Base-by-base conservation (phyloP, 345 rosid species). In the Sisymbrium altissimum region DNA sequence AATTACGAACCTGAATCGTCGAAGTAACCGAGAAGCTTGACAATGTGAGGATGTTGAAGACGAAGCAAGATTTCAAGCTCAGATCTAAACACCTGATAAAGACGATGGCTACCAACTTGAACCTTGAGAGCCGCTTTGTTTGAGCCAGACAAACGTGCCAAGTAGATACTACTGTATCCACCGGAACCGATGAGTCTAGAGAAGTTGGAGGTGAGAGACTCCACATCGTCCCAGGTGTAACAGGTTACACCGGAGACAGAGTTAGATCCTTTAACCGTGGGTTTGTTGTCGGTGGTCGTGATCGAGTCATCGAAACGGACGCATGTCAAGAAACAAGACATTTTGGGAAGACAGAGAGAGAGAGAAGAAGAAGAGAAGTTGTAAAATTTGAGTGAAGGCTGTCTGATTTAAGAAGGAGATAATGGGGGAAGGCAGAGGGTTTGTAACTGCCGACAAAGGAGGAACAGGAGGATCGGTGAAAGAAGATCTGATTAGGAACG, bases 101-200 rank as follows among this genome's bases (percentile, higher is more conserved):
- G 96, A 70, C 90, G 85, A 64, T 85, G 89, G 49, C 94, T 78
- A n/a, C 79, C 76, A 29, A 52, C 46, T 68, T 86, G 88, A 66
- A 90, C 78, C 84, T 93, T 93, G 40, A 93, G 83, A 7, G 97
- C 97, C 6, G 84, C 93, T 4, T 49, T 61, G 35, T 3, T 45
- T 7, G 82, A 78, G 66, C 72, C 70, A 30, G 85, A 62, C 55
- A 88, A 50, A 9, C 73, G 81, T 46, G 87, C 97, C 76, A 88
- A 18, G 75, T 86, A 90, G 32, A 93, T 93, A n/a, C 77, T 84
- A 76, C 98, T 89, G 70, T 88, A 93, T 43, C 98, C 98, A 14
- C 97, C 98, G 0, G 83, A 81, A 13, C 98, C 98, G 36, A 90
- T 83, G 58, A 84, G 58, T 18, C 53, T 55, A 6, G 88, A 74